Evolutionary conservation across 1,284 basidiomycete genomes (phyloP), one percentile per base, ranked within the genome.

Genomic region (Ganoderma lingzhi): DNA sequence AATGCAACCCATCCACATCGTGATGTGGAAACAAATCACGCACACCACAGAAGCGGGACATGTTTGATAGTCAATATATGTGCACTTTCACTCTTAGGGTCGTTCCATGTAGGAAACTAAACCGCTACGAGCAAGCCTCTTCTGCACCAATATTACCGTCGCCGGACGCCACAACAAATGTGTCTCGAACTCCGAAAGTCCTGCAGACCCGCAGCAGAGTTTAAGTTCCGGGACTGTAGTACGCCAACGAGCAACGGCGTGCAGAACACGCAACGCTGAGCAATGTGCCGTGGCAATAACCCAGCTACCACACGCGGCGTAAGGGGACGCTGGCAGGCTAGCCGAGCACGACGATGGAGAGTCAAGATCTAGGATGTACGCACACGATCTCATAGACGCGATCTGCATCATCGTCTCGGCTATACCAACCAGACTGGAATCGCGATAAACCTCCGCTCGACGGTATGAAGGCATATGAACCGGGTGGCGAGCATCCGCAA

Each of bases 371-470:
- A 19, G 10, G 59, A 39, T 23, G 41, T 17, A 19, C 51, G 41
- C 62, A 69, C 51, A 65, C 45, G 63, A 67, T 63, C 59, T 35
- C 44, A 53, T 37, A 48, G n/a, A 28, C 59, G 23, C 59, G 59
- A 61, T 61, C 23, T 23, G 59, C 59, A 61, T 61, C 59, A 41
- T 41, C 39, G 37, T 61, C 59, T 61, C 59, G 59, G 59, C 59
- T 61, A 61, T 1, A n/a, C 59, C 14, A 39, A 41, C 19, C 37
- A 14, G 23, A 39, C 44, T 23, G 23, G 10, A 42, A 28, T 23
- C 17, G 23, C 12, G n/a, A 61, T 61, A 23, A 35, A 10, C 41
- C n/a, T 61, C 3, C 23, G 9, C 37, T 61, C 23, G 14, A 41
- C 23, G 23, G 28, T n/a, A 12, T 15, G 39, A 42, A 23, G 35